Evolutionary conservation across 768 basidiomycete genomes (phyloP), one percentile per base, ranked within the genome.

Genomic region (Tulasnella sp.): DNA sequence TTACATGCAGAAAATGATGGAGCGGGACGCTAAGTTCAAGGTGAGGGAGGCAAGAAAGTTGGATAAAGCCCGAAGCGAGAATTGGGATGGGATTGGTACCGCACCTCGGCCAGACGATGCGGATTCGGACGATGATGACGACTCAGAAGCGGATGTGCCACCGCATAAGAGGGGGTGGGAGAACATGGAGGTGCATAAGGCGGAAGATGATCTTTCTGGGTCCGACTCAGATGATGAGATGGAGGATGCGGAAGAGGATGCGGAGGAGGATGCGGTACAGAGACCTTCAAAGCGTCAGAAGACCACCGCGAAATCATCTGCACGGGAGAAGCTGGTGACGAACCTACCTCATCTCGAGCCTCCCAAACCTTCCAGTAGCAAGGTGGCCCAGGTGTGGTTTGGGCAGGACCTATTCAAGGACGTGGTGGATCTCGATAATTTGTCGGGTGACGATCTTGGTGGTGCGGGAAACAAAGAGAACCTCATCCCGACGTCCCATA

Each of bases 361-460:
- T 38, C 56, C 65, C 17, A 63, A 70, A 19, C 65, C 68, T 0
- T 68, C 72, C 13, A 67, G 68, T 11, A 82, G 78, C 65, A 78
- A 78, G 48, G 77, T 83, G 47, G 80, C 92, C 1, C 79, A 85
- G 65, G 70, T 97, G n/a, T 99, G 96, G 96, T 99, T 97, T 73
- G 85, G 87, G 64, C 95, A 96, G 71, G 86, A 87, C 52, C 72
- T 96, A 45, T 99, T 99, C 76, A 78, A 82, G 51, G 73, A 73
- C 19, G 74, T 72, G 5, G 72, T 72, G 3, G 74, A 71, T 3
- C 71, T 73, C 17, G 71, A 71, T 17, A 73, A 72, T n/a, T 66
- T 70, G 19, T 66, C 65, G 9, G 70, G 64, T 7, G 69, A 68
- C 4, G 68, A 68, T 30, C 68, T 68, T 17, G 64, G 67, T 9